Base-by-base conservation (phyloP, 345 rosid genomes). In the Noccaea bulbosa region DNA sequence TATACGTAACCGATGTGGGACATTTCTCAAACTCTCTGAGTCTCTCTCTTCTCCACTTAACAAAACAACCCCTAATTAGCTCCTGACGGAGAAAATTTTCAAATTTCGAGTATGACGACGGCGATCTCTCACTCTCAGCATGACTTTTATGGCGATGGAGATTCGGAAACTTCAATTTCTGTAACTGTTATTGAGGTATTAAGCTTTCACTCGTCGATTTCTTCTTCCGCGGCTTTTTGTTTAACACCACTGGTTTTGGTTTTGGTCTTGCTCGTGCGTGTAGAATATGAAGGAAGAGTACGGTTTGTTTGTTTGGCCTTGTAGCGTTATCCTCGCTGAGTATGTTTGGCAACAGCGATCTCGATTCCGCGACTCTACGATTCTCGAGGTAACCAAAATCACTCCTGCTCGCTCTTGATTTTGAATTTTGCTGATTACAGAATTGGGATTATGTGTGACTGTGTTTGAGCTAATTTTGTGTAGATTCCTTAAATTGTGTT, bases 251-350 rank as follows among this genome's bases (percentile, higher is more conserved):
- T 35, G 1, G 12, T 20, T 16, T 11, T 20, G 22, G 22, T 20
- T 2, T 37, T 39, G 33, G 11, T 62, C 30, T 17, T 43, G 9
- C 38, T 22, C 37, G 20, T 33, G 30, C 67, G 38, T 35, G 52
- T 78, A 87, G 96, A 84, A 87, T 73, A 84, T 90, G 87, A 87
- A 90, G 75, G 98, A 93, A 44, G 98, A 88, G 39, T 90, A 93
- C 50, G 97, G 98, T 1, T 78, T 90, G 49, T 93, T 88, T 64
- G 88, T 88, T 47, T 88, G 96, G 98, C 98, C 96, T 5, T 90
- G 91, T 60, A 92, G 96, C 54, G 68, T 90, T 33, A 80, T 92
- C 46, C 86, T 92, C 51, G 93, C 98, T 17, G 95, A 92, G 80
- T 90, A 90, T 80, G 83, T 92, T 67, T 93, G 98, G 97, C 98